These are phyloP conservation scores for Novymonas esmeraldas DNA, from an alignment of 208 protist species.

Conservation along the genomic window DNA sequence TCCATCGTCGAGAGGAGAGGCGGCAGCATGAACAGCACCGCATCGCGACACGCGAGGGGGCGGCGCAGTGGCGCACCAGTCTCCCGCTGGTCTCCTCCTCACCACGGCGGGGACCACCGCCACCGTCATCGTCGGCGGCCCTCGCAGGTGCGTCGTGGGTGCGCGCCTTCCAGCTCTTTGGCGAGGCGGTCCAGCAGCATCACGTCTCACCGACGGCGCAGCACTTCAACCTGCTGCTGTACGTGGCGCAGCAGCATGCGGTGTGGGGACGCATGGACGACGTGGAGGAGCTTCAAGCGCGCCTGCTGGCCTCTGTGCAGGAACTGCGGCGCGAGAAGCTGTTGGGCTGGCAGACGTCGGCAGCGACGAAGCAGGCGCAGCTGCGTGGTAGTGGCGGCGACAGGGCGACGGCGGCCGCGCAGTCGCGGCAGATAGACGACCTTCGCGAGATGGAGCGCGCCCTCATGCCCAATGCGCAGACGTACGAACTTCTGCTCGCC, in stretches of 20 bases:
- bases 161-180: slow-evolving; percentile 55
- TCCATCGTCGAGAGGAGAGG: slow-evolving; percentile 16
- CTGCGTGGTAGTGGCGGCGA: not conserved
- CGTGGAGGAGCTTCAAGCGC: slow-evolving; percentile 63
- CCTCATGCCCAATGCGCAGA: slow-evolving; percentile 63
- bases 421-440: slow-evolving; percentile 28
- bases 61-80: not conserved
- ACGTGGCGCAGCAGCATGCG: slow-evolving; percentile 50
- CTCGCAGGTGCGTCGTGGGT: slow-evolving; percentile 36
- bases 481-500: slow-evolving; percentile 66
- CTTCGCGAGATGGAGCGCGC: slow-evolving; percentile 34
- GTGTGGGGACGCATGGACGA: slow-evolving; percentile 47
- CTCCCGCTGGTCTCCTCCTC: not conserved
- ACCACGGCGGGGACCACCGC: not conserved
- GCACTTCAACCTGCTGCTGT: slow-evolving; percentile 76
- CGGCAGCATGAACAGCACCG: not conserved
- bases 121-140: not conserved
- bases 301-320: slow-evolving; percentile 38
- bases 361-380: not conserved
- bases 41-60: not conserved
- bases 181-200: slow-evolving; percentile 50
- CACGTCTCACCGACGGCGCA: slow-evolving; percentile 63
- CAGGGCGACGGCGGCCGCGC: not conserved
- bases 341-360: not conserved
- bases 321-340: slow-evolving; percentile 33